Percentiles rank a stretch among this genome's conserved stretches.
These are phyloP conservation scores for Alternaria atra DNA, from an alignment of 2,329 filamentous ascomycete genomes.

Conservation along the genomic window DNA sequence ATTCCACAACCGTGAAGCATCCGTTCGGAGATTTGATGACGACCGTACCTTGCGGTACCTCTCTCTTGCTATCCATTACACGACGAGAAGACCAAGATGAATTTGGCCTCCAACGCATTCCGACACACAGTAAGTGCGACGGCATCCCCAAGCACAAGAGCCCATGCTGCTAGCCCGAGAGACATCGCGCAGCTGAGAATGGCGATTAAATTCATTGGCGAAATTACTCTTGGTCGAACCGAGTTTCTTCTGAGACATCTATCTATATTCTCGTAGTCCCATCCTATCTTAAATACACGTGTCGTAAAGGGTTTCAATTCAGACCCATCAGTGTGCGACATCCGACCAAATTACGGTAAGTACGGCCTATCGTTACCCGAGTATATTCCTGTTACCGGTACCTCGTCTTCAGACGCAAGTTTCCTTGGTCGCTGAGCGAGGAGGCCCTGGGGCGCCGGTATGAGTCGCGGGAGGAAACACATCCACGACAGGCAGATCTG, in stretches of 20 bases:
- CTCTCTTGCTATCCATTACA: no score
- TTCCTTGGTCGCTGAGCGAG: background rate
- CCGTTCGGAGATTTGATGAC: background rate
- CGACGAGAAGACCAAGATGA: no score
- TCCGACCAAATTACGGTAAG: background rate
- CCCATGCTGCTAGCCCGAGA: background rate
- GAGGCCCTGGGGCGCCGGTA: constrained; percentile 5
- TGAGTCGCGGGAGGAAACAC: constrained; percentile 5
- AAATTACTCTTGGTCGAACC: background rate
- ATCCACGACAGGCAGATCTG: constrained; percentile 5
- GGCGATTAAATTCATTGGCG: background rate
- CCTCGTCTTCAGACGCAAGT: background rate
- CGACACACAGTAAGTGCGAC: background rate
- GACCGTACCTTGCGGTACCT: background rate
- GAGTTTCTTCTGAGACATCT: background rate
- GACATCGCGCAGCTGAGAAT: background rate
- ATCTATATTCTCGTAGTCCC: background rate
- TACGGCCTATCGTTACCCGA: background rate
- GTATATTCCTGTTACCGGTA: background rate
- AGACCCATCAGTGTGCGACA: background rate
- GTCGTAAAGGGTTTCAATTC: background rate
- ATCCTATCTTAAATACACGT: background rate
- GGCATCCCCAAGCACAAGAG: background rate
- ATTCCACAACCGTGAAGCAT: background rate
- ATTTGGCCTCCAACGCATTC: background rate